A percentile compares a stretch with the other conserved stretches of the same genome.
Conservation (phyloP, 305 asterid species). For the Stenogyne calaminthoides region DNA sequence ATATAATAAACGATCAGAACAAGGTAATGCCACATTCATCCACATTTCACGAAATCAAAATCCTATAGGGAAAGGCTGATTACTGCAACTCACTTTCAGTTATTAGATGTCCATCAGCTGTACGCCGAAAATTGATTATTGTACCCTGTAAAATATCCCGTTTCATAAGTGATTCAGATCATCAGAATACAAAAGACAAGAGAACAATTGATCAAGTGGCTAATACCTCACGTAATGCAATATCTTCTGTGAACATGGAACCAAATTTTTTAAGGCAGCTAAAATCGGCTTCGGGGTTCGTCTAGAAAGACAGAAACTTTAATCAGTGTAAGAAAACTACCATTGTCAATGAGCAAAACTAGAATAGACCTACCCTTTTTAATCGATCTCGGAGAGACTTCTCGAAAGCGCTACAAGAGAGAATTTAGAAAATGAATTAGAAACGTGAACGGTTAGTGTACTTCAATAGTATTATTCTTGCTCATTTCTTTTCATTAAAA, state of each 20-base stretch:
- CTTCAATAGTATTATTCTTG: slow-evolving; percentile 4
- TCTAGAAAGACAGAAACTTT: slow-evolving; percentile 36
- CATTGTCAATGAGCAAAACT: slow-evolving; percentile 14
- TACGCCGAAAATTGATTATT: slow-evolving; percentile 81
- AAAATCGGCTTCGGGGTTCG: slow-evolving; percentile 82
- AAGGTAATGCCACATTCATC: neutral
- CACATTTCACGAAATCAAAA: neutral
- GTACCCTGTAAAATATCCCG: slow-evolving; percentile 74
- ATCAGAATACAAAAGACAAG: neutral
- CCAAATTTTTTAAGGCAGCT: slow-evolving; percentile 78
- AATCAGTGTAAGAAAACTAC: slow-evolving; percentile 28
- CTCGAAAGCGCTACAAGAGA: slow-evolving; percentile 80
- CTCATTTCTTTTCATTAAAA: neutral
- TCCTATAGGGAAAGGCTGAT: neutral
- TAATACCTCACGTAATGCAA: slow-evolving; percentile 72
- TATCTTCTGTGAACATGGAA: slow-evolving; percentile 72
- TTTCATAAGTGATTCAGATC: slow-evolving; percentile 21
- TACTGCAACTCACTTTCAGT: slow-evolving; percentile 69
- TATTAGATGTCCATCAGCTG: slow-evolving; percentile 79
- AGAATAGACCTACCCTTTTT: slow-evolving; percentile 50
- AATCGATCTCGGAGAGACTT: slow-evolving; percentile 92
- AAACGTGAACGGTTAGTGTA: slow-evolving; percentile 11
- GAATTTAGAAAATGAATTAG: slow-evolving; percentile 34
- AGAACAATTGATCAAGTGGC: slow-evolving; percentile 27
- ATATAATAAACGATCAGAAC: neutral